Base-by-base conservation (phyloP, 768 basidiomycete species). In the Boletus barrowsii region DNA sequence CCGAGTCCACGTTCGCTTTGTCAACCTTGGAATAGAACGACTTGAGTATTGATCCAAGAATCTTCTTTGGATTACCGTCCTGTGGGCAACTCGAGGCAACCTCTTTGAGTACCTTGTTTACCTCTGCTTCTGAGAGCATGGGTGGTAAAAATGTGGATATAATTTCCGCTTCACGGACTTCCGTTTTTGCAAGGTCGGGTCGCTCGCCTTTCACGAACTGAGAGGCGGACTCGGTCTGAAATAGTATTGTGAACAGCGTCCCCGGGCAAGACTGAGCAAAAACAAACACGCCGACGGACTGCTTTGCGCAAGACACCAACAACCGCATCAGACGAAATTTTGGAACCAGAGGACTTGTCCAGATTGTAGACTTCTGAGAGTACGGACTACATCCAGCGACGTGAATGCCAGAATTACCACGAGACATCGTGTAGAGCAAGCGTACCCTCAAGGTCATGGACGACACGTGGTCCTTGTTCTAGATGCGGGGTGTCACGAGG, bases 331-430 rank as follows among this genome's bases (percentile, higher is more conserved):
- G 80, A 72, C n/a, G 77, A 58, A 11, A 83, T 60, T 29, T 74
- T 72, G 41, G 74, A 72, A 26, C 72, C 64, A 26, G 77, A 68
- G 8, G 67, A 65, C 68, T 90, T 90, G 70, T 88, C 87, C 35
- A 82, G 77, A 10, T 80, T 76, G 58, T 88, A 82, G 3, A 90
- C 76, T 53, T 90, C 88, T 10, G 88, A 76, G 17, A 90, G 75
- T 32, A 87, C 77, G 24, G 85, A 83, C 87, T 89, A 56, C 37
- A 44, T 41, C 32, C 42, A 22, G 29, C 14, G 26, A 17, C 15
- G 33, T 56, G 29, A 52, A 47, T 39, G 42, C 22, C 13, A 24
- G 36, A 49, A 52, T n/a, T 18, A 29, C n/a, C 35, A 40, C 20
- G 17, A 30, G 46, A 30, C 22, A 32, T 26, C 1, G 58, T 48